Percentiles rank a stretch among this genome's conserved stretches.
Evolutionary conservation across 345 rosid genomes (phyloP).

Genomic region (Corchorus olitorius): DNA sequence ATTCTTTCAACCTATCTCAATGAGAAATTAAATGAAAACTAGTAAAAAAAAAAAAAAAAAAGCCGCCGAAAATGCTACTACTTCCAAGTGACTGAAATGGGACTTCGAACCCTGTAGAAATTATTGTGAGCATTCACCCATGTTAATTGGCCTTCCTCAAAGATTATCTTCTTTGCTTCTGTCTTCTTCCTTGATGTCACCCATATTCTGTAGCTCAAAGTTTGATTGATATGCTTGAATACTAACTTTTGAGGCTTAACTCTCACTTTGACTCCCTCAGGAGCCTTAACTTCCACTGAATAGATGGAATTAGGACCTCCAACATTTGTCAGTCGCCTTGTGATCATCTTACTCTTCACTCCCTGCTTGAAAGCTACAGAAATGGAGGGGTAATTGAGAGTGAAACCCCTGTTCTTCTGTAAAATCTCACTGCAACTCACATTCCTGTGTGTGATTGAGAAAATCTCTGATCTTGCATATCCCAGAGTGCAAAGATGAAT

Average conservation of each 20-base stretch:
- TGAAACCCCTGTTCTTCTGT: slow-evolving; percentile 54
- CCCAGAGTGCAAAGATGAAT: slow-evolving; percentile 78
- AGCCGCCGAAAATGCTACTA: slow-evolving; percentile 16
- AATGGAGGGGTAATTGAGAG: slow-evolving; percentile 87
- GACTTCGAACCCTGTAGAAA: slow-evolving; percentile 67
- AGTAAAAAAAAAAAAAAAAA: neutral
- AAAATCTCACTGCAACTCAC: slow-evolving; percentile 52
- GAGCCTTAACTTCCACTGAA: slow-evolving; percentile 64
- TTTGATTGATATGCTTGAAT: slow-evolving; percentile 54
- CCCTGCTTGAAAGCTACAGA: slow-evolving; percentile 67
- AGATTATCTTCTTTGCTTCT: slow-evolving; percentile 28
- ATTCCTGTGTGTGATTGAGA: slow-evolving; percentile 74
- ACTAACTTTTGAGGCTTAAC: slow-evolving; percentile 62
- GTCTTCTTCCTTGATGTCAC: slow-evolving; percentile 53
- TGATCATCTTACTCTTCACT: slow-evolving; percentile 50
- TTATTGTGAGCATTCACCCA: slow-evolving; percentile 64
- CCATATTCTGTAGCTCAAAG: slow-evolving; percentile 63
- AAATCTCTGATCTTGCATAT: slow-evolving; percentile 61
- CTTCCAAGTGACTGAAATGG: slow-evolving; percentile 83
- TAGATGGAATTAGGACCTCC: slow-evolving; percentile 71
- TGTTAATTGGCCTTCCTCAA: slow-evolving; percentile 69
- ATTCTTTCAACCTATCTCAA: neutral
- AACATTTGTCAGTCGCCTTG: slow-evolving; percentile 69
- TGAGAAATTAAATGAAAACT: slow-evolving; percentile 11
- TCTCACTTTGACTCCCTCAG: slow-evolving; percentile 54